Evolutionary conservation across 257 asterid genomes (phyloP).

Genomic region (Nicotiana benthamiana): DNA sequence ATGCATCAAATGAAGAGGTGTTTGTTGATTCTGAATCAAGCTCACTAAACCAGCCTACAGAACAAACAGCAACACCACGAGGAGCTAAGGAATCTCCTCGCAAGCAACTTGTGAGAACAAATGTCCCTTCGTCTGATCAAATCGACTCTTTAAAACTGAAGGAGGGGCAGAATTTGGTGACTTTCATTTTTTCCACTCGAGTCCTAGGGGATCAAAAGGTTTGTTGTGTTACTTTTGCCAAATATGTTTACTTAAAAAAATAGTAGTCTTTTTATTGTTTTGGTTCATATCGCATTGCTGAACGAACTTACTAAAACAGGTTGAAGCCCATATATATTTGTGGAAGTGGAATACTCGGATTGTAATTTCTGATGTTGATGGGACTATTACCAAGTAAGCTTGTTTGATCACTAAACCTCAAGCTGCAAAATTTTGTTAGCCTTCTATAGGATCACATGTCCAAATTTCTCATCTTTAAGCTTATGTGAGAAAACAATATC

Average conservation of each 20-base stretch:
- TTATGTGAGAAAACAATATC: background rate
- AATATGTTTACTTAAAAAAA: background rate
- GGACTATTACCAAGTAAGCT: slow-evolving; percentile 93
- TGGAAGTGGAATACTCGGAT: slow-evolving; percentile 98
- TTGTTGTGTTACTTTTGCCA: slow-evolving; percentile 7
- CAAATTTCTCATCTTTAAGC: background rate
- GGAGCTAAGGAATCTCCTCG: slow-evolving; percentile 51
- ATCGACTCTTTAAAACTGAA: slow-evolving; percentile 79
- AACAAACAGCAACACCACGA: slow-evolving; percentile 25
- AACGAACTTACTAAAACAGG: slow-evolving; percentile 37
- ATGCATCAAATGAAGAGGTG: slow-evolving; percentile 48
- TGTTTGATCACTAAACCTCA: background rate
- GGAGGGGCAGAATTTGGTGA: slow-evolving; percentile 95
- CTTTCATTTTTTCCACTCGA: slow-evolving; percentile 71
- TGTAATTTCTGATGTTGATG: slow-evolving; percentile 96
- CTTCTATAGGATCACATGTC: background rate
- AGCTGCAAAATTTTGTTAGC: background rate
- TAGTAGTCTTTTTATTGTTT: slow-evolving; percentile 1
- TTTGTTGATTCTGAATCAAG: slow-evolving; percentile 52
- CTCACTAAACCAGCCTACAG: slow-evolving; percentile 32
- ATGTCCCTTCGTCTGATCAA: slow-evolving; percentile 89
- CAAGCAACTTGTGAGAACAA: slow-evolving; percentile 74
- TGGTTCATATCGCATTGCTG: background rate
- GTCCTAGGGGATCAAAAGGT: slow-evolving; percentile 96
- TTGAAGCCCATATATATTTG: slow-evolving; percentile 98